Evolutionary conservation across 345 rosid genomes (phyloP).

Genomic region (Linum trigynum): DNA sequence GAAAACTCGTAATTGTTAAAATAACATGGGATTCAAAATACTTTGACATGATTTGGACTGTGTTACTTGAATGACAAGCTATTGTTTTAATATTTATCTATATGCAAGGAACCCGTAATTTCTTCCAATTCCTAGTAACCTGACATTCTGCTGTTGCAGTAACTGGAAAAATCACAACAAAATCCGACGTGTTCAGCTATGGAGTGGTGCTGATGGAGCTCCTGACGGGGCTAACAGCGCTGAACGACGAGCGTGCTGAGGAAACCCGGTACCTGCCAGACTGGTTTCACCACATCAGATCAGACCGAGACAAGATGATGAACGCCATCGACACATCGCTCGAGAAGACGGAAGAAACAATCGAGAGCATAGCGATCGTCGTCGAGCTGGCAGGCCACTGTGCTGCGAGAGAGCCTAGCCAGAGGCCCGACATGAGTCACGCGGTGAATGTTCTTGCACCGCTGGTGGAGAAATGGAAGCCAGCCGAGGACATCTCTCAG

Average conservation of each 20-base stretch:
- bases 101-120: too few species aligned
- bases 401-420: slow-evolving; percentile 40
- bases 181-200: slow-evolving; percentile 40
- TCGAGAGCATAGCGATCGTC: slow-evolving; percentile 25
- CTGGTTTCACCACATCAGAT: slow-evolving; percentile 42
- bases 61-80: too few species aligned
- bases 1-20: too few species aligned
- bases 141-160: slow-evolving; percentile 19
- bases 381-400: slow-evolving; percentile 46
- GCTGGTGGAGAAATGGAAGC: slow-evolving; percentile 42
- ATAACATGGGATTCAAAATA: too few species aligned
- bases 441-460: slow-evolving; percentile 34
- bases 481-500: slow-evolving; percentile 19
- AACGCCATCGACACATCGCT: slow-evolving; percentile 30
- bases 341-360: slow-evolving; percentile 24
- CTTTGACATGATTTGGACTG: too few species aligned
- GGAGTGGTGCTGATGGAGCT: slow-evolving; percentile 48
- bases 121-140: background rate
- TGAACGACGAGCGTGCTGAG: slow-evolving; percentile 38
- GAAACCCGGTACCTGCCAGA: slow-evolving; percentile 40
- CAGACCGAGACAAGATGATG: slow-evolving; percentile 29
- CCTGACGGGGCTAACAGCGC: slow-evolving; percentile 40
- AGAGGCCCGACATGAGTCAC: slow-evolving; percentile 46
- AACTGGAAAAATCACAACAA: slow-evolving; percentile 48
- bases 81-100: too few species aligned